Evolutionary conservation across 1,284 basidiomycete genomes (phyloP).

Genomic region (Apiotrichum montevideense): DNA sequence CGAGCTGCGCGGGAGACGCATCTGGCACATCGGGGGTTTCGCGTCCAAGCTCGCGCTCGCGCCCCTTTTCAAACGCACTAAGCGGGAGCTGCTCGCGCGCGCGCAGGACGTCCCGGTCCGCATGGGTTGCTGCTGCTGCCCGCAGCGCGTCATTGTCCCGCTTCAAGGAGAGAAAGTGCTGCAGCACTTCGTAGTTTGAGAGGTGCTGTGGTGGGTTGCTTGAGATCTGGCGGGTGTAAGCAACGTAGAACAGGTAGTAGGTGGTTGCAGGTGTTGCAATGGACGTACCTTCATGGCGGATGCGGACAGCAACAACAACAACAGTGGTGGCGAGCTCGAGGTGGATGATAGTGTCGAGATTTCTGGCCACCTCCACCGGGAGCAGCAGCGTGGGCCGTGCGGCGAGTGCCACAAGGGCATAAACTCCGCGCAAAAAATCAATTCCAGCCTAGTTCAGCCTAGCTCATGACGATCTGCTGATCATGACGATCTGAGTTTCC

Average conservation of each 20-base stretch:
- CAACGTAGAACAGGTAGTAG: not conserved
- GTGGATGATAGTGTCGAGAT: not conserved
- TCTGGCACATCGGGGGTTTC: conserved; percentile 32
- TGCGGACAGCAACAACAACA: not conserved
- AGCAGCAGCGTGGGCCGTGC: too few relatives aligned
- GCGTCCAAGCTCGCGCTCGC: conserved; percentile 1
- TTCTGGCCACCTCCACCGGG: too few relatives aligned
- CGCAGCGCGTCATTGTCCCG: conserved; percentile 62
- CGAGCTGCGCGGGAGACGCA: conserved; percentile 45
- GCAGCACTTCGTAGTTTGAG: conserved; percentile 78
- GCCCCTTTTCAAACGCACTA: not conserved
- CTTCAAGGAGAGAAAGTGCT: conserved; percentile 63
- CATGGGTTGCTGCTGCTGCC: conserved; percentile 53
- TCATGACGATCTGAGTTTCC: not conserved
- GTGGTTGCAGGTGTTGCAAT: too few relatives aligned
- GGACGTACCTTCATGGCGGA: conserved; percentile 15
- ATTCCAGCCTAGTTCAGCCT: too few relatives aligned
- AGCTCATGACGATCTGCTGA: too few relatives aligned
- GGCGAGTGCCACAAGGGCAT: too few relatives aligned
- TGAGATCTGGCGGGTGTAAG: conserved; percentile 55
- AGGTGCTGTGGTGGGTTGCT: conserved; percentile 70
- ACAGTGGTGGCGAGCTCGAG: not conserved
- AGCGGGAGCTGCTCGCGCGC: conserved; percentile 12
- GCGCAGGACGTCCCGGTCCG: conserved; percentile 6
- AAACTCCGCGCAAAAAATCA: too few relatives aligned